Conservation (phyloP, 2,329 filamentous ascomycete genomes). For the Diplodia seriata region DNA sequence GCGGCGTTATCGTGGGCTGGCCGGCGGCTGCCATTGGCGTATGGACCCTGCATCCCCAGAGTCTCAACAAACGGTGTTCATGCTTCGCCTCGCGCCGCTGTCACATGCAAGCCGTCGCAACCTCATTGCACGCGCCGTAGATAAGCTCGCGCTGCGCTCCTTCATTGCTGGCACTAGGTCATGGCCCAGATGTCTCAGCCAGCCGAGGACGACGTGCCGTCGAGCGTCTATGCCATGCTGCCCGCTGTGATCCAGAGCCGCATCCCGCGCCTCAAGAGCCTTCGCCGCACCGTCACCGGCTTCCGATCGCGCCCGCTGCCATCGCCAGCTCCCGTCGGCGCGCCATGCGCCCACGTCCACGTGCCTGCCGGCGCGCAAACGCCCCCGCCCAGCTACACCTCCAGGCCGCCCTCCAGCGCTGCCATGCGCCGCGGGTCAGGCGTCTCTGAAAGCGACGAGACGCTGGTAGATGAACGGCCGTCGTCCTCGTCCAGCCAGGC, state of each 20-base stretch:
- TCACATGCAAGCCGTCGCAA: constrained; percentile 12
- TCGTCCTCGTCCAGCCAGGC: constrained; percentile 38
- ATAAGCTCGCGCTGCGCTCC: constrained; percentile 4
- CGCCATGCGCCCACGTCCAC: not conserved
- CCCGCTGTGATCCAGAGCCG: constrained; percentile 61
- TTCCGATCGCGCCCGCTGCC: constrained; percentile 37
- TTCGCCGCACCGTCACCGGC: constrained; percentile 48
- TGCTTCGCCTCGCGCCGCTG: not conserved
- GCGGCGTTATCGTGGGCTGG: constrained; percentile 5
- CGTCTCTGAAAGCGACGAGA: constrained; percentile 34
- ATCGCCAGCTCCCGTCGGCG: constrained; percentile 26
- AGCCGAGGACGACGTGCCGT: constrained; percentile 40
- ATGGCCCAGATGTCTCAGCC: constrained; percentile 23
- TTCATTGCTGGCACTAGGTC: not conserved
- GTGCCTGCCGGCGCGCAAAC: constrained; percentile 39
- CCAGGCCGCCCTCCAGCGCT: constrained; percentile 39
- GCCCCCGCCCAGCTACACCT: constrained; percentile 49
- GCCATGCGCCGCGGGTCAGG: constrained; percentile 38
- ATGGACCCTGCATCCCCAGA: constrained; percentile 14
- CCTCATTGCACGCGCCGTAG: not conserved
- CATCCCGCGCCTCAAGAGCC: constrained; percentile 59
- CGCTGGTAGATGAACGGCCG: constrained; percentile 24
- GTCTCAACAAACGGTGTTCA: constrained; percentile 10
- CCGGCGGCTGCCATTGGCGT: constrained; percentile 2
- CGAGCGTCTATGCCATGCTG: constrained; percentile 62